Base-by-base conservation (phyloP, 2,329 filamentous ascomycete species). In the Aspergillus fumigatiaffinis region DNA sequence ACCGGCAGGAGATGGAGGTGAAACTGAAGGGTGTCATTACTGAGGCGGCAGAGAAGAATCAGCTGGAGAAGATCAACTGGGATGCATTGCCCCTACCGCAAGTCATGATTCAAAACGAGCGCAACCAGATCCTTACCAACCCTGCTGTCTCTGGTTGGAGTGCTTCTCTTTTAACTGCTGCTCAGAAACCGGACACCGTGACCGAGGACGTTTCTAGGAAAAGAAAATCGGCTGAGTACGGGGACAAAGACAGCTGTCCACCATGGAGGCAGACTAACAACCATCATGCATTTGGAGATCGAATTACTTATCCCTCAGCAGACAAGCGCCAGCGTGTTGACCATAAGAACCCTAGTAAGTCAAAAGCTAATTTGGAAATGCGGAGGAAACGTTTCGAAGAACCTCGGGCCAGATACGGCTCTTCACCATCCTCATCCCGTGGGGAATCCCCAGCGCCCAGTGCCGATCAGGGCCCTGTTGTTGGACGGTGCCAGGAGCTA, bases 1-100 rank as follows among this genome's bases (percentile, higher is more conserved):
- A 79, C 52, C 83, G 84, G 53, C 68, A 81, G 53, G 91, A 96
- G 56, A 88, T 97, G 81, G 89, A 96, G 73, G 80, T 81, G 59
- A 95, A 92, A 70, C 80, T 99, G 62, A 96, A 93, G 75, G 79
- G 87, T 59, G 88, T 92, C 65, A 97, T 99, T 71, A 90, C 88
- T 60, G 82, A 87, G 54, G 91, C 91, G 61, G 92, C 91, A 64
- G 88, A 93, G 66, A 84, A 79, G 65, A 84, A 88, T 64, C 83
- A 83, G 55, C 83, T 97, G 69, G 81, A 88, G 70, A 82, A 81
- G 26, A 86, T 90, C 72, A 84, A 97, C 78, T 99, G 94, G 94
- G 84, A 89, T 61, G 82, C 78, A 26, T 84, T 95, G 79, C 90
- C 90, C 46, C 80, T 97, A 14, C 94, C 94, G 5, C 93, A 97